Percentiles rank a stretch among this genome's conserved stretches.
Conservation (phyloP, 176 grass and related monocot genomes). For the Cenchrus fungigraminus region DNA sequence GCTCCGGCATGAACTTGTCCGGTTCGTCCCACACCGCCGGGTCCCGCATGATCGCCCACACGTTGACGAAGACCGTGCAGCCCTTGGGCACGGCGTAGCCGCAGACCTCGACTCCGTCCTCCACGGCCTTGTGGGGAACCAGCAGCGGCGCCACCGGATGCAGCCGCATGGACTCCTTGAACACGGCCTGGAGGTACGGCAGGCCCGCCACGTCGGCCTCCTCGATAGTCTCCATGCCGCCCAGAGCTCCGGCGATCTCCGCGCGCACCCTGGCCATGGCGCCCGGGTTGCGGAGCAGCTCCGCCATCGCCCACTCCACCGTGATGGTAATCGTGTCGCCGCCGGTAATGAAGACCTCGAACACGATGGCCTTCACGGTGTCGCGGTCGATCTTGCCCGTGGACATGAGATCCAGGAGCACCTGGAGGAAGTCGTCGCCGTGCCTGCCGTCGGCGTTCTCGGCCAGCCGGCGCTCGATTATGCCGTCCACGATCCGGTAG, state of each 20-base stretch:
- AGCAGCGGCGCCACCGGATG: conserved; percentile 28
- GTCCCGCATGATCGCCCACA: conserved; percentile 49
- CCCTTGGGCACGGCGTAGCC: conserved; percentile 45
- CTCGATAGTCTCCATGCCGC: background rate
- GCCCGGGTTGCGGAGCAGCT: conserved; percentile 47
- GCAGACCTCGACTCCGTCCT: conserved; percentile 31
- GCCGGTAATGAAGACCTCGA: conserved; percentile 36
- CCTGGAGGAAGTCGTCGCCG: conserved; percentile 50
- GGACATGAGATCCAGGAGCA: conserved; percentile 26
- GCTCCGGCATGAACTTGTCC: conserved; percentile 37
- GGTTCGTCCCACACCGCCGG: conserved; percentile 35
- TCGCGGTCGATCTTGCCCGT: conserved; percentile 18
- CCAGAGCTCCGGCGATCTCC: conserved; percentile 26
- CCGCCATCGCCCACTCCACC: conserved; percentile 47
- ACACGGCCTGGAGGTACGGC: conserved; percentile 34
- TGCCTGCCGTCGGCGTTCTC: no score
- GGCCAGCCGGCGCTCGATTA: conserved; percentile 33
- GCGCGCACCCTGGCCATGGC: conserved; percentile 44
- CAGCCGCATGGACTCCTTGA: conserved; percentile 43
- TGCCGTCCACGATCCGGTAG: conserved; percentile 17
- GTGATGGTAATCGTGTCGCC: conserved; percentile 26
- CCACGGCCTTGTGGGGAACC: conserved; percentile 2
- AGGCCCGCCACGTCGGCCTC: conserved; percentile 28
- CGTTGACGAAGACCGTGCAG: conserved; percentile 33
- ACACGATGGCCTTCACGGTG: conserved; percentile 16